Percentiles rank a stretch among this genome's conserved stretches.
Conservation (phyloP, 2,329 filamentous ascomycete genomes). For the Diaporthe sp. region DNA sequence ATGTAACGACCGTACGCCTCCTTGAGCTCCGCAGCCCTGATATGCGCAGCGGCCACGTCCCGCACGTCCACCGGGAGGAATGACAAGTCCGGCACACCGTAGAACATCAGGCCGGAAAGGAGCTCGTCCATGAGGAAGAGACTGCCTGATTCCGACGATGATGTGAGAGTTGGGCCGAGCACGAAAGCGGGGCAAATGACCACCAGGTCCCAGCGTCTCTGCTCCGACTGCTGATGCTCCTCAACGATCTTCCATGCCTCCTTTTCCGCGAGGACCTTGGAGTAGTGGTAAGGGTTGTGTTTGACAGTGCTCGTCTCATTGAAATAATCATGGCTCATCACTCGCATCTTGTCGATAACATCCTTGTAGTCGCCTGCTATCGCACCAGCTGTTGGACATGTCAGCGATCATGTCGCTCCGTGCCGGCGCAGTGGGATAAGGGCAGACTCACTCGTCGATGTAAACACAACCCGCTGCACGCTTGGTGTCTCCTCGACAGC, state of each 20-base stretch:
- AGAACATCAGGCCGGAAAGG: constrained; percentile 44
- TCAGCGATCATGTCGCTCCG: not conserved
- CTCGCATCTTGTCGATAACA: constrained; percentile 42
- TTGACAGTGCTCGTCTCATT: constrained; percentile 46
- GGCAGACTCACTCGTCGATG: constrained; percentile 39
- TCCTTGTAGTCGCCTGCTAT: constrained; percentile 47
- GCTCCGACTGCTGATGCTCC: constrained; percentile 36
- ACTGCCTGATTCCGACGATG: constrained; percentile 46
- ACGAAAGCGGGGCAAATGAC: constrained; percentile 47
- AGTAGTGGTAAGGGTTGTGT: constrained; percentile 48
- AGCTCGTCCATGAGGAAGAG: constrained; percentile 47
- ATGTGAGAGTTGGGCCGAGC: constrained; percentile 44
- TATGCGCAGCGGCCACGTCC: constrained; percentile 45
- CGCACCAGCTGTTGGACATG: constrained; percentile 41
- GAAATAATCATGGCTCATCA: constrained; percentile 44
- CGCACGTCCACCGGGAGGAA: constrained; percentile 45
- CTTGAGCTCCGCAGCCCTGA: constrained; percentile 36
- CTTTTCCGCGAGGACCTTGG: constrained; percentile 47
- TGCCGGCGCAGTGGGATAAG: not conserved
- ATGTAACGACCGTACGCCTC: constrained; percentile 40
- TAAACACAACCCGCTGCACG: constrained; percentile 47
- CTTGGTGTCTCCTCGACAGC: constrained; percentile 44
- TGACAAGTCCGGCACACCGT: constrained; percentile 47
- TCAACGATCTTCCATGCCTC: constrained; percentile 46
- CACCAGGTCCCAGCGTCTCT: constrained; percentile 46